A percentile compares a stretch with the other conserved stretches of the same genome.
These are phyloP conservation scores for Nicotiana tabacum DNA, from an alignment of 257 asterid species.

Conservation along the genomic window DNA sequence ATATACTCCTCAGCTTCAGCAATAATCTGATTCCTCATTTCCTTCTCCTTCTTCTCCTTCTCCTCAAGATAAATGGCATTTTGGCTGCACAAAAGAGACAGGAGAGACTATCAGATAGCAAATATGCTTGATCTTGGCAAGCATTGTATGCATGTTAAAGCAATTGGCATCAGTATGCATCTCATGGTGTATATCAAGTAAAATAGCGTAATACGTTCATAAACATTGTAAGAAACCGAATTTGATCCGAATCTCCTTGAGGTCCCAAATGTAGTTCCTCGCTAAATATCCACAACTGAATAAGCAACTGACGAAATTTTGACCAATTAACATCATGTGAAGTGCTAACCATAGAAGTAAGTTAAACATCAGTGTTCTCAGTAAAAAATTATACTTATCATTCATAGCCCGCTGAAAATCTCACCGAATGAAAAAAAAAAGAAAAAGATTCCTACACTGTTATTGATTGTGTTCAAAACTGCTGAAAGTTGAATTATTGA, in stretches of 20 bases:
- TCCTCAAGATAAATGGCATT: constrained; percentile 83
- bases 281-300: neutral
- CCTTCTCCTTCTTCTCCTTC: constrained; percentile 90
- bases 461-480: neutral
- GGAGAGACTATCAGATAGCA: neutral
- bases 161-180: neutral
- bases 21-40: constrained; percentile 66
- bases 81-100: constrained; percentile 41
- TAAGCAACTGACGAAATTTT: neutral
- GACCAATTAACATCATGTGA: neutral
- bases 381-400: neutral
- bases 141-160: neutral
- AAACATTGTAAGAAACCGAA: neutral
- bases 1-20: constrained; percentile 91
- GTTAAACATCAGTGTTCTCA: neutral
- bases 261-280: neutral
- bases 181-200: neutral
- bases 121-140: neutral
- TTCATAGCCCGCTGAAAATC: neutral
- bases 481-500: neutral
- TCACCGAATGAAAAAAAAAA: neutral
- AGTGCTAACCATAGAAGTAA: neutral
- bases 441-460: neutral
- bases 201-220: neutral
- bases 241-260: neutral